Evolutionary conservation across 2,329 filamentous ascomycete genomes (phyloP).

Genomic region (Aspergillus melleus): DNA sequence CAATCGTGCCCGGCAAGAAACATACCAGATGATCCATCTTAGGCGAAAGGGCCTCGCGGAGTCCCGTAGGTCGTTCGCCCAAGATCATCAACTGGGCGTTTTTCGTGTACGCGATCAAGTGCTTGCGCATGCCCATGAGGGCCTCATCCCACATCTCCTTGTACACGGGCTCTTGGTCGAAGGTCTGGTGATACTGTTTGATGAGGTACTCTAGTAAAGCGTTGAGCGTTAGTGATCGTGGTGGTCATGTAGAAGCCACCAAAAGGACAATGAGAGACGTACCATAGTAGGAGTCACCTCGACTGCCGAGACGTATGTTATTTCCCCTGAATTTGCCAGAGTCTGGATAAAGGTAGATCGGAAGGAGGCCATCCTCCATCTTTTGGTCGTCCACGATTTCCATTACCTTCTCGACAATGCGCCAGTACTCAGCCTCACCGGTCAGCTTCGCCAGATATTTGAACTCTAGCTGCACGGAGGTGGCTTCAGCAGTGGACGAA

Average conservation of each 20-base stretch:
- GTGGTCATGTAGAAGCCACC: too few relatives aligned
- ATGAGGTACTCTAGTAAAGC: constrained; percentile 75
- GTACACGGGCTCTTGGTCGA: constrained; percentile 80
- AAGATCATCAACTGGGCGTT: constrained; percentile 82
- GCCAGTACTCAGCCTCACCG: constrained; percentile 90
- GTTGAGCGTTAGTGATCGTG: constrained; percentile 7
- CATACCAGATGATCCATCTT: constrained; percentile 99
- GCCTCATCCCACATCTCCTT: constrained; percentile 90
- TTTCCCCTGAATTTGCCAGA: constrained; percentile 75
- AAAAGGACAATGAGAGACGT: constrained; percentile 11
- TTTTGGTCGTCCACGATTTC: constrained; percentile 82
- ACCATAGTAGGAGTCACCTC: constrained; percentile 93
- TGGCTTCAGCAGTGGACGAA: constrained; percentile 90
- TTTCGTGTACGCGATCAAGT: constrained; percentile 85
- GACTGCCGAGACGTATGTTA: constrained; percentile 88
- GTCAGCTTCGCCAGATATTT: constrained; percentile 96
- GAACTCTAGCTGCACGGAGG: constrained; percentile 90
- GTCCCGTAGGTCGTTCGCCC: constrained; percentile 76
- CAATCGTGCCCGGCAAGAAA: constrained; percentile 96
- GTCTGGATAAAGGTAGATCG: constrained; percentile 84
- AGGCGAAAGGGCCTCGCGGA: constrained; percentile 65
- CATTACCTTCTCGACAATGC: constrained; percentile 88
- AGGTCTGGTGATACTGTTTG: constrained; percentile 96
- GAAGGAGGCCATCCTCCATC: constrained; percentile 76
- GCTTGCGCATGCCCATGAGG: constrained; percentile 80